Evolutionary conservation across 306 rosid genomes (phyloP).

Genomic region (Canavalia gladiata): DNA sequence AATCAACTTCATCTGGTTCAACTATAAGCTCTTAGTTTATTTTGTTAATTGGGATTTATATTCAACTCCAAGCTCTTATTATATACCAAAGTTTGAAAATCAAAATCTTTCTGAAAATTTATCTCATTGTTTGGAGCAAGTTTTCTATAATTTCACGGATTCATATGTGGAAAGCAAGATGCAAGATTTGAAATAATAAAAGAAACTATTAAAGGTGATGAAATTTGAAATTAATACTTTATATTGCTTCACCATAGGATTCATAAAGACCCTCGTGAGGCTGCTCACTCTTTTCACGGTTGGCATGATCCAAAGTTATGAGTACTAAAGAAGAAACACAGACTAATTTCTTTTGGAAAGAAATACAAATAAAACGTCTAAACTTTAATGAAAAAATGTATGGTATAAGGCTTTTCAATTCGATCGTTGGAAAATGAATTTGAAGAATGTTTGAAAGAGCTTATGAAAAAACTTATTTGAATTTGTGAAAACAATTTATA

Average conservation of each 20-base stretch:
- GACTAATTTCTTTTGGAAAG: background rate
- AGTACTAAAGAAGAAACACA: background rate
- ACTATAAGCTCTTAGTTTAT: background rate
- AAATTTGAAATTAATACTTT: slow-evolving; percentile 13
- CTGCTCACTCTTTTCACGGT: background rate
- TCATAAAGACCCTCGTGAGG: background rate
- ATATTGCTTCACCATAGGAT: background rate
- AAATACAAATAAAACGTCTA: background rate
- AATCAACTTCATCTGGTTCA: slow-evolving; percentile 45
- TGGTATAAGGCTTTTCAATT: background rate
- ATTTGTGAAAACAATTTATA: too few relatives aligned
- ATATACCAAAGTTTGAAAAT: background rate
- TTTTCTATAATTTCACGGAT: slow-evolving; percentile 9
- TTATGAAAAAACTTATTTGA: too few relatives aligned
- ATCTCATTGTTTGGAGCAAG: slow-evolving; percentile 7
- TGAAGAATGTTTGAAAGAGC: too few relatives aligned
- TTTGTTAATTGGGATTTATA: background rate
- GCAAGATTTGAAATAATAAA: slow-evolving; percentile 15
- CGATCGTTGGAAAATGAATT: background rate
- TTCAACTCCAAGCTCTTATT: background rate
- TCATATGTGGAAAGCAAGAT: slow-evolving; percentile 17
- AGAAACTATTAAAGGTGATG: background rate
- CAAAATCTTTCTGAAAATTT: background rate
- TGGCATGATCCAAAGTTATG: slow-evolving; percentile 22
- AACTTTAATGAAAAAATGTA: background rate